Base-by-base conservation (phyloP, 352 stramenopile genomes). In the Elongisporangium undulatum region DNA sequence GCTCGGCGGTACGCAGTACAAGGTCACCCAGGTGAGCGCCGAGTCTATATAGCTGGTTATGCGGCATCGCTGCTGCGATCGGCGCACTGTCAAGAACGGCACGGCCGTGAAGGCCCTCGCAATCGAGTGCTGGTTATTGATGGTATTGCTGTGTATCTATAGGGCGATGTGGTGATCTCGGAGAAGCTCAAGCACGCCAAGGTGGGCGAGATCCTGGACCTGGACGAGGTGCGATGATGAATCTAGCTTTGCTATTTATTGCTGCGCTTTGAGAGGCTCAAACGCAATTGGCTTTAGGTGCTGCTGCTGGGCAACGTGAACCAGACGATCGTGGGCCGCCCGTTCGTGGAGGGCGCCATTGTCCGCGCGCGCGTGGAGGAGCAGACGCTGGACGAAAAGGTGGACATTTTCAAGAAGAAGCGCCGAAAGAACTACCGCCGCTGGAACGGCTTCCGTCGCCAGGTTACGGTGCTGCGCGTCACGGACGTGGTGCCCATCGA, bases 371-470 rank as follows among this genome's bases (percentile, higher is more conserved):
- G 83, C 48, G 85, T 95, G 57, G 85, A 95, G 63, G 85, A 95
- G 67, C 85, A 95, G 71, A 95, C 85, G 49, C 64, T 95, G 49
- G 85, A 95, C 63, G 79, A 82, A 55, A 95, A 95, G 68, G 91
- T 95, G 56, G 84, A 93, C 67, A 85, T 95, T 59, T 95, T 95
- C 72, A 95, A 95, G 76, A 95, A 95, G 77, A 93, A 93, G 61
- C 83, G 85, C 63, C 77, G 85, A 88, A 95, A 95, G 76, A 93
- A 92, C 69, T 95, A 95, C 69, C 85, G 84, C 55, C 83, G 85
- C 64, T 93, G 84, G 85, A 92, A 95, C 68, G 85, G 85, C 12
- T 93, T 92, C 76, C 85, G 85, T 71, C 85, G 85, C 53, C 60
- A 95, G 68, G 82, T 95, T 49, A 95, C 85, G 3, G 80, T 95